Evolutionary conservation across 306 rosid genomes (phyloP).

Genomic region (Quillaja saponaria): DNA sequence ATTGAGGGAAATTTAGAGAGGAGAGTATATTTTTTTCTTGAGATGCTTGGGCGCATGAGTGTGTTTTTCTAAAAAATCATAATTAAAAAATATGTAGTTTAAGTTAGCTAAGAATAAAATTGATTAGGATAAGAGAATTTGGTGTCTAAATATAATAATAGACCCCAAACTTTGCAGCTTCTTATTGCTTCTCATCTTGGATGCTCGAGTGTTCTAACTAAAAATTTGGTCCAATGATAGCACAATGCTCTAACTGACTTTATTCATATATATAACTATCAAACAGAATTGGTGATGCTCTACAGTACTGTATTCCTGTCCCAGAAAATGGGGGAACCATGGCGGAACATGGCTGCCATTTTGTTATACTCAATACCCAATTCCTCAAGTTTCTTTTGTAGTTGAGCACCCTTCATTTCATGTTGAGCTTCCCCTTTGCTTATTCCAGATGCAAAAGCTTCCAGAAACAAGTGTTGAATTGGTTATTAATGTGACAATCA

Average conservation of each 20-base stretch:
- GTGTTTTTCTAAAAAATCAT: too few relatives aligned
- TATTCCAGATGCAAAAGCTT: constrained; percentile 72
- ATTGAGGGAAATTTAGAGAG: too few relatives aligned
- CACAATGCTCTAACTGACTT: constrained; percentile 48
- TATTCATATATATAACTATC: constrained; percentile 33
- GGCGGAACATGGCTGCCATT: constrained; percentile 66
- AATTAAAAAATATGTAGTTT: too few relatives aligned
- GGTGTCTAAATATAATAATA: too few relatives aligned
- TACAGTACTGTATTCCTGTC: constrained; percentile 33
- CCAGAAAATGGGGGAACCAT: constrained; percentile 73
- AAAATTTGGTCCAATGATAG: constrained; percentile 61
- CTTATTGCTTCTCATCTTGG: constrained; percentile 35
- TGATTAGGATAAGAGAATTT: too few relatives aligned
- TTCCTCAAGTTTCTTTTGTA: constrained; percentile 62
- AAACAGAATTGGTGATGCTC: constrained; percentile 25
- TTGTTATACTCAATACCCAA: constrained; percentile 61
- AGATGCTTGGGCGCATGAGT: too few relatives aligned
- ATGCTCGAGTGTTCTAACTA: constrained; percentile 61
- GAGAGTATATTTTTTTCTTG: too few relatives aligned
- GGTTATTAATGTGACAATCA: constrained; percentile 91
- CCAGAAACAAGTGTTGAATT: constrained; percentile 90
- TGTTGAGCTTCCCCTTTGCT: constrained; percentile 71
- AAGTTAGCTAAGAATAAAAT: too few relatives aligned
- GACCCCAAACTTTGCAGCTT: neutral
- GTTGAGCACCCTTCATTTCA: constrained; percentile 67